Percentiles rank a stretch among this genome's conserved stretches.
Evolutionary conservation across 2,329 filamentous ascomycete species (phyloP).

Genomic region (Gaeumannomyces tritici): DNA sequence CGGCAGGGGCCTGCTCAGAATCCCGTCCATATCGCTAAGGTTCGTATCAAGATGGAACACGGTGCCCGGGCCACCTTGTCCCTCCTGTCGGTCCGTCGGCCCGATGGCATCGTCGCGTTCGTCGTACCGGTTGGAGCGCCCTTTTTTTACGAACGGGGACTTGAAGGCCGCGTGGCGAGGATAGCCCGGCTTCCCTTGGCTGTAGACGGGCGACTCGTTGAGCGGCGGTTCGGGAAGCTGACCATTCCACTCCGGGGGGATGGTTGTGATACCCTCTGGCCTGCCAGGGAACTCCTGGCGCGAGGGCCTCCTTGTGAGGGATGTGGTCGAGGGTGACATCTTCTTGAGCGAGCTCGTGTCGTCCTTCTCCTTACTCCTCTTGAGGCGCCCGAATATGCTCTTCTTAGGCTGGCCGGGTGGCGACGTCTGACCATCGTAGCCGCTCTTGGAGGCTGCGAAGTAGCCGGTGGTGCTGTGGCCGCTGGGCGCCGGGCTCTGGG

Average conservation of each 20-base stretch:
- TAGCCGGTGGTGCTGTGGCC: constrained; percentile 41
- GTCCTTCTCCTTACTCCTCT: constrained; percentile 47
- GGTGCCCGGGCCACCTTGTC: constrained; percentile 31
- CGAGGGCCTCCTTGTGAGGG: constrained; percentile 40
- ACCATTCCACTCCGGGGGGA: not conserved
- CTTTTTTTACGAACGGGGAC: constrained; percentile 52
- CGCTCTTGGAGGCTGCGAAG: constrained; percentile 34
- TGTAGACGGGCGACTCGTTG: constrained; percentile 13
- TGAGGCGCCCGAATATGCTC: constrained; percentile 39
- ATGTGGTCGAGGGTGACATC: constrained; percentile 42
- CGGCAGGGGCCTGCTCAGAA: constrained; percentile 61
- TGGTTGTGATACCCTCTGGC: not conserved
- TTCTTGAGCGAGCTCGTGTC: constrained; percentile 31
- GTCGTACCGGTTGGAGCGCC: constrained; percentile 36
- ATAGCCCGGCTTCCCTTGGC: constrained; percentile 28
- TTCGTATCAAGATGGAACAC: constrained; percentile 80
- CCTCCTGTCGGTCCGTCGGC: constrained; percentile 43
- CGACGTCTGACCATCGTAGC: constrained; percentile 46
- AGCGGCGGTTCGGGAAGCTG: constrained; percentile 41
- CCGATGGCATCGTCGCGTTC: constrained; percentile 50
- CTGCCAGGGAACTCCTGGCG: constrained; percentile 29
- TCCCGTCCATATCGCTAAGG: constrained; percentile 83
- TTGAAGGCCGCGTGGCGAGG: constrained; percentile 44
- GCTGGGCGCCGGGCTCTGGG: constrained; percentile 76
- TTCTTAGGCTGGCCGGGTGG: constrained; percentile 44